These are phyloP conservation scores for Penicillium freii DNA, from an alignment of 2,329 filamentous ascomycete genomes.

Conservation along the genomic window DNA sequence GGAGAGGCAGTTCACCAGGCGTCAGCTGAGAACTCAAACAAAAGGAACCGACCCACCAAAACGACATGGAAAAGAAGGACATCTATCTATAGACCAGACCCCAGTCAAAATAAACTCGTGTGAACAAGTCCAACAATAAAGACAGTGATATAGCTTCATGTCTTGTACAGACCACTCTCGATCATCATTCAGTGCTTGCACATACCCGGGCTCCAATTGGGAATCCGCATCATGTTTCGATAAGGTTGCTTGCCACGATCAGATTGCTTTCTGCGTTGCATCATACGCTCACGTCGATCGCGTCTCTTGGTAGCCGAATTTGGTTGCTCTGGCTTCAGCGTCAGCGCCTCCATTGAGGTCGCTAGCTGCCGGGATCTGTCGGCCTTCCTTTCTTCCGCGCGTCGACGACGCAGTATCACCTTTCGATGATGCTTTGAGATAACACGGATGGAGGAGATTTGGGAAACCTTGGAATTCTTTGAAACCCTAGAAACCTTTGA, in stretches of 20 bases:
- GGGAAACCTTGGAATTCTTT: not conserved
- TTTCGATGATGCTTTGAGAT: not conserved
- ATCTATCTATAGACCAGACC: not conserved
- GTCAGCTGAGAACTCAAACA: not conserved
- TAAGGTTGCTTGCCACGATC: conserved; percentile 15
- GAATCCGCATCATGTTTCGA: conserved; percentile 21
- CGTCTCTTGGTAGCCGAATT: conserved; percentile 38
- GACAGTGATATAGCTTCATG: not conserved
- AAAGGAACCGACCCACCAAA: not conserved
- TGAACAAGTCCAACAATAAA: not conserved
- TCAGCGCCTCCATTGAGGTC: not conserved
- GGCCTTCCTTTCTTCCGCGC: conserved; percentile 2
- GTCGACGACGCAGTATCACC: conserved; percentile 7
- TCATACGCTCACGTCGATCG: conserved; percentile 38
- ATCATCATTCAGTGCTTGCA: conserved; percentile 7
- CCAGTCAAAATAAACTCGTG: not conserved
- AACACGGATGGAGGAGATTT: not conserved
- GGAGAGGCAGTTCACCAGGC: not conserved
- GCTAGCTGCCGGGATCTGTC: not conserved
- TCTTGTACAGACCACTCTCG: not conserved
- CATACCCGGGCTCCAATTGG: conserved; percentile 14
- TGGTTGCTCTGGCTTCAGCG: conserved; percentile 22
- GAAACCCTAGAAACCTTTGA: not conserved
- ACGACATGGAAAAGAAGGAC: not conserved
- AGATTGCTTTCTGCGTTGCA: conserved; percentile 21